Evolutionary conservation across 2,329 filamentous ascomycete species (phyloP).

Genomic region (Cladophialophora immunda): DNA sequence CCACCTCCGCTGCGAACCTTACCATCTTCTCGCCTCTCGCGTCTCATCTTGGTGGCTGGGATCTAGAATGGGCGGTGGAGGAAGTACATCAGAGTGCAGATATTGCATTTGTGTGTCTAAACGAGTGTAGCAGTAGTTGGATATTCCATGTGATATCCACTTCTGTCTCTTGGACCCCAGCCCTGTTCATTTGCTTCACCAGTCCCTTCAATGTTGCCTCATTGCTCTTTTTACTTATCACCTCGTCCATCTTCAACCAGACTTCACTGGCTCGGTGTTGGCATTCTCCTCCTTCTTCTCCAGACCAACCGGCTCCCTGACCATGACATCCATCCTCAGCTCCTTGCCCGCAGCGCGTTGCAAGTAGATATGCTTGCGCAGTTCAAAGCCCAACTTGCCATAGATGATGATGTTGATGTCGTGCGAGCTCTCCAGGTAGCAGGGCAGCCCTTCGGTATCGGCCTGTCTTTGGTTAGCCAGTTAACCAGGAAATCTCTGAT

Average conservation of each 20-base stretch:
- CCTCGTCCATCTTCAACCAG: background rate
- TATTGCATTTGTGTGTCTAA: conserved; percentile 4
- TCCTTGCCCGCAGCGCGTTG: conserved; percentile 59
- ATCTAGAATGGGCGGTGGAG: background rate
- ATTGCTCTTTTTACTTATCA: background rate
- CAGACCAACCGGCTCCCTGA: conserved; percentile 68
- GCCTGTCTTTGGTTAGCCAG: conserved; percentile 57
- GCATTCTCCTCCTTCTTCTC: conserved; percentile 8
- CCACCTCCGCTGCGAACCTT: background rate
- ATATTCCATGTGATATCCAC: background rate
- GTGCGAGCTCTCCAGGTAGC: conserved; percentile 83
- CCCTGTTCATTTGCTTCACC: background rate
- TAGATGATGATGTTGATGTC: conserved; percentile 75
- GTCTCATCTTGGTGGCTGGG: too few relatives aligned
- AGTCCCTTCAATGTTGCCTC: background rate
- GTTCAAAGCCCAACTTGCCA: conserved; percentile 76
- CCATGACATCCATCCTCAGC: conserved; percentile 79
- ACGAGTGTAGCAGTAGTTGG: background rate
- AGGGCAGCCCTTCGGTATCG: conserved; percentile 71
- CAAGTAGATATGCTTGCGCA: conserved; percentile 70
- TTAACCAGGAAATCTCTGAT: conserved; percentile 12
- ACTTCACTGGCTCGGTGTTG: conserved; percentile 9
- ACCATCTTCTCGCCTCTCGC: background rate
- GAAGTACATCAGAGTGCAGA: background rate
- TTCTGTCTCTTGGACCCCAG: background rate